Evolutionary conservation across 2,329 filamentous ascomycete species (phyloP), one percentile per base, ranked within the genome.

Genomic region (Cercospora sesami): DNA sequence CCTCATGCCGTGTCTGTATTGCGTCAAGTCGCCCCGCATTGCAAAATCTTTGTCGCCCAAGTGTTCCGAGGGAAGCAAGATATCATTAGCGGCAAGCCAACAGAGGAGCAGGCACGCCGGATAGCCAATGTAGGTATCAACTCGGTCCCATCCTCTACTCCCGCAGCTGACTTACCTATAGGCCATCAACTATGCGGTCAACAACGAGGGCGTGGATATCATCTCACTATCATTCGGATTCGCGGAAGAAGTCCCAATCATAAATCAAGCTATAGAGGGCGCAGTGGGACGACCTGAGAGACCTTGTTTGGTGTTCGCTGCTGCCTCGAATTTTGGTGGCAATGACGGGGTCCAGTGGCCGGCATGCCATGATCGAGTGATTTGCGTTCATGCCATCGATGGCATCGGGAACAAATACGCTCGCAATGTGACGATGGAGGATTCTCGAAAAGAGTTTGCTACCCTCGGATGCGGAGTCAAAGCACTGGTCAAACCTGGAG

Each of bases 191-290:
- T 42, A 60, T 18, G 58, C 58, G 21, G 21, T 39, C 58, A 36
- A 33, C 10, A 10, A 23, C n/a, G 30, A 42, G n/a, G 7, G 30
- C 10, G 58, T 60, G 18, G 30, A 60, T 5, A 42, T 60, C n/a
- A 60, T 60, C 58, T 60, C 58, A 16, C 9, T 60, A 23, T 60
- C 58, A 23, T 60, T 60, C n/a, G 58, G 58, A 26, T 60, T 60
- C 30, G 7, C 18, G 18, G n/a, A 60, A 14, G 30, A 33, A 16
- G 33, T 60, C 16, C 58, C 58, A 8, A 23, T 60, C 3, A 60
- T 60, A 7, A 33, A 39, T 5, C n/a, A 23, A 5, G 30, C 30
- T 30, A 60, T 60, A 33, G 30, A 36, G 14, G 21, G 33, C 6
- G 58, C 58, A 14, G 58, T 39, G 7, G 28, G 23, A 57, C 53